Evolutionary conservation across 2,329 filamentous ascomycete species (phyloP).

Genomic region (Aspergillus pseudoviridinutans): DNA sequence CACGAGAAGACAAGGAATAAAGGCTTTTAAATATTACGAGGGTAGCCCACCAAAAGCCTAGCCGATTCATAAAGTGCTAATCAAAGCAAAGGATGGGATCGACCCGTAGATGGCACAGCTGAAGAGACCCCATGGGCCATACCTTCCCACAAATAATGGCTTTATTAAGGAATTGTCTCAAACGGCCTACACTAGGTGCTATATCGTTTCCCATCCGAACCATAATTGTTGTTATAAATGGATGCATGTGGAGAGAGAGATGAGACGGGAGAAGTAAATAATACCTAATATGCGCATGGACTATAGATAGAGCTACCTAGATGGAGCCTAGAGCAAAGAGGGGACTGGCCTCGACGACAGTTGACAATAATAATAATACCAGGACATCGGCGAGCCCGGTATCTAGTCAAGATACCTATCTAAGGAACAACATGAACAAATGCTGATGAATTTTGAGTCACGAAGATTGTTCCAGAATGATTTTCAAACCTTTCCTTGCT

Average conservation of each 20-base stretch:
- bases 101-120: conserved; percentile 13
- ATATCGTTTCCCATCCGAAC: not conserved
- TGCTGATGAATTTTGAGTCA: not conserved
- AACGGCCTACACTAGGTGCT: conserved; percentile 8
- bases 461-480: not conserved
- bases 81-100: conserved; percentile 19
- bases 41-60: not conserved
- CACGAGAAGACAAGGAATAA: not conserved
- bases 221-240: conserved; percentile 10
- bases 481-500: not conserved
- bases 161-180: conserved; percentile 20
- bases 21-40: conserved; percentile 1
- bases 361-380: not conserved
- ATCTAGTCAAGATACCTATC: not conserved
- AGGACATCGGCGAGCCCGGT: not conserved
- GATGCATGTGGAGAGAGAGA: not conserved
- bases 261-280: not conserved
- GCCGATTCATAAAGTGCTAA: conserved; percentile 3
- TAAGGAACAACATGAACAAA: not conserved
- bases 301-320: not conserved
- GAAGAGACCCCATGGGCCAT: conserved; percentile 5
- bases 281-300: not conserved
- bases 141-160: not conserved
- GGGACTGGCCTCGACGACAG: not conserved
- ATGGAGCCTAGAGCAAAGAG: not conserved